phyloP scores from a whole-genome alignment of 2,329 filamentous ascomycete species.

The Trichoderma aggressivum region DNA sequence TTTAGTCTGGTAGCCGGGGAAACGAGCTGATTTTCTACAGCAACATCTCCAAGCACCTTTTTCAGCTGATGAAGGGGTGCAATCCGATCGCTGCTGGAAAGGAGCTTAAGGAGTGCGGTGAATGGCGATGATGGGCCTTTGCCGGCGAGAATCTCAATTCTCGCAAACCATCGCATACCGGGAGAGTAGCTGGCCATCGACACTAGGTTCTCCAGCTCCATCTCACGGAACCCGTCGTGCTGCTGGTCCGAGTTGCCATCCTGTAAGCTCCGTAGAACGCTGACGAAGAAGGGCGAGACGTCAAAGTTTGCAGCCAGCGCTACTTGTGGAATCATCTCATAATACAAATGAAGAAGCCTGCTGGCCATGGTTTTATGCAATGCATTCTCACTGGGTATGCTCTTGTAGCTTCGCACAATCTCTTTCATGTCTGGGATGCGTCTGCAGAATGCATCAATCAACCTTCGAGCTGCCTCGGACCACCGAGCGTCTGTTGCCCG shows the following conservation, averaged over 20 bases:
- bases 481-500: conserved; percentile 50
- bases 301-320: conserved; percentile 85
- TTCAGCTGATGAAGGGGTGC: conserved; percentile 44
- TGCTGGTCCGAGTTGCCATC: conserved; percentile 48
- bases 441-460: conserved; percentile 72
- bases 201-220: conserved; percentile 79
- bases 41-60: conserved; percentile 57
- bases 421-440: conserved; percentile 81
- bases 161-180: conserved; percentile 88
- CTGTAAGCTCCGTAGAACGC: conserved; percentile 62
- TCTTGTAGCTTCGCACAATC: conserved; percentile 69
- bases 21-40: conserved; percentile 65
- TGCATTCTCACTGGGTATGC: conserved; percentile 63
- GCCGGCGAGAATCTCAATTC: conserved; percentile 57
- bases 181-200: conserved; percentile 76
- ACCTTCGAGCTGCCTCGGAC: conserved; percentile 63
- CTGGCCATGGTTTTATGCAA: conserved; percentile 77
- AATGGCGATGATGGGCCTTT: conserved; percentile 56
- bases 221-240: conserved; percentile 54
- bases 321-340: conserved; percentile 73
- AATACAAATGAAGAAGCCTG: conserved; percentile 78
- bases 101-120: conserved; percentile 59
- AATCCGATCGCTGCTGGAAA: conserved; percentile 31
- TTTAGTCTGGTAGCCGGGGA: conserved; percentile 48
- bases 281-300: conserved; percentile 71